Conservation (phyloP, 2,329 filamentous ascomycete species). For the Colletotrichum trifolii region DNA sequence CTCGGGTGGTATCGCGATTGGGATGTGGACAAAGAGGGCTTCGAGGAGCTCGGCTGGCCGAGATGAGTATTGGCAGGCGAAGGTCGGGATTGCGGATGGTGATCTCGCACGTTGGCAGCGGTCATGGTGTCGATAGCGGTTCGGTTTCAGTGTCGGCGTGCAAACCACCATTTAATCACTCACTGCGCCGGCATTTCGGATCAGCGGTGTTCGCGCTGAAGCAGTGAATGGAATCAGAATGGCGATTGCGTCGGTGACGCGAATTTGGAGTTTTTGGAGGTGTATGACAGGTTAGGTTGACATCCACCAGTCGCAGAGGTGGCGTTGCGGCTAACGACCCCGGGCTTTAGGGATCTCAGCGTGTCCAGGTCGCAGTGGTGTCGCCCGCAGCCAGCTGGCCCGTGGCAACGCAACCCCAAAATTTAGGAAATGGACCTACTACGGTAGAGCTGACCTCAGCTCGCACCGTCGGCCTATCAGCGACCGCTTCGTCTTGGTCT, state of each 20-base stretch:
- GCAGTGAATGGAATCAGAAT: conserved; percentile 17
- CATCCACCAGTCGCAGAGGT: background rate
- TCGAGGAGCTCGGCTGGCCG: conserved; percentile 32
- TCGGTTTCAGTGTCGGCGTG: conserved; percentile 15
- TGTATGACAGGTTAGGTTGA: conserved; percentile 27
- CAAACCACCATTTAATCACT: conserved; percentile 24
- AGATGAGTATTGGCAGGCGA: conserved; percentile 28
- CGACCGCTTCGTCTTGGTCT: background rate
- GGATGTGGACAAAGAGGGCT: conserved; percentile 26
- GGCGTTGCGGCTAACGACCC: conserved; percentile 5
- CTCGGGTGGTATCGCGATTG: conserved; percentile 33
- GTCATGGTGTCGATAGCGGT: conserved; percentile 29
- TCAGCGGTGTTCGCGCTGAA: conserved; percentile 22
- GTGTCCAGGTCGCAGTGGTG: conserved; percentile 10
- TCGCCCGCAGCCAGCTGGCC: conserved; percentile 2
- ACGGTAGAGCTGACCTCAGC: conserved; percentile 31
- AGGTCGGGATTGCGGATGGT: conserved; percentile 17
- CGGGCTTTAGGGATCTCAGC: conserved; percentile 20
- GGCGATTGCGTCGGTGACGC: conserved; percentile 35
- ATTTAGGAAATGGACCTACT: conserved; percentile 30
- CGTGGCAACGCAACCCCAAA: conserved; percentile 16
- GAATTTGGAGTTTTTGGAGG: conserved; percentile 36
- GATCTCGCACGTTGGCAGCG: conserved; percentile 30
- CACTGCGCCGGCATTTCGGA: conserved; percentile 32
- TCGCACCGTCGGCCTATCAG: conserved; percentile 30